A percentile compares a stretch with the other conserved stretches of the same genome.
Evolutionary conservation across 1,284 basidiomycete species (phyloP).

Genomic region (Puccinia coronata): DNA sequence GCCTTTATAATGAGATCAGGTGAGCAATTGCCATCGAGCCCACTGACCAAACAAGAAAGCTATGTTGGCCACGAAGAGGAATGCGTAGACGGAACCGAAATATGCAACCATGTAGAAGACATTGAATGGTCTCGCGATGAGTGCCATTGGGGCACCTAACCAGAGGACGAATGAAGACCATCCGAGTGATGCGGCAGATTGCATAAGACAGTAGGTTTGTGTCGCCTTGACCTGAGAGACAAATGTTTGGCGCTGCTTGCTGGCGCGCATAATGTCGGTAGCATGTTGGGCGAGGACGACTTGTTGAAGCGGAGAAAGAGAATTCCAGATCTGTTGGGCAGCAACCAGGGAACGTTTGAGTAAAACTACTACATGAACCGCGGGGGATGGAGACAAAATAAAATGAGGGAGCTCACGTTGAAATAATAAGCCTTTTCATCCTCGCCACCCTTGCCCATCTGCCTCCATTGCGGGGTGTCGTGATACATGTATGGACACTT

Average conservation of each 20-base stretch:
- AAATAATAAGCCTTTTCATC: conserved; percentile 45
- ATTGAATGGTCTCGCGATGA: conserved; percentile 40
- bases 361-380: neutral
- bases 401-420: conserved; percentile 8
- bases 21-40: neutral
- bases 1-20: neutral
- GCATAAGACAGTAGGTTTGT: conserved; percentile 21
- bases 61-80: conserved; percentile 35
- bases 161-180: conserved; percentile 21
- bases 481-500: conserved; percentile 37
- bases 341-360: neutral
- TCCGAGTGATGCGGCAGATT: conserved; percentile 13
- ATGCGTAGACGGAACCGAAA: conserved; percentile 25
- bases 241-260: conserved; percentile 15
- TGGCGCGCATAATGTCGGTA: conserved; percentile 21
- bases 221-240: conserved; percentile 6
- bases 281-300: conserved; percentile 38
- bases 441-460: conserved; percentile 34
- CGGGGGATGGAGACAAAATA: neutral
- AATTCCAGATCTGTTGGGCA: conserved; percentile 25
- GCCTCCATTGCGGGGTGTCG: conserved; percentile 31
- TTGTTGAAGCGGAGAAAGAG: conserved; percentile 32
- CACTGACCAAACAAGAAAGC: conserved; percentile 37
- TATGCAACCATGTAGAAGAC: conserved; percentile 28
- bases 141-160: conserved; percentile 15